Evolutionary conservation across 2,329 filamentous ascomycete species (phyloP).

Genomic region (Apiospora pterosperma): DNA sequence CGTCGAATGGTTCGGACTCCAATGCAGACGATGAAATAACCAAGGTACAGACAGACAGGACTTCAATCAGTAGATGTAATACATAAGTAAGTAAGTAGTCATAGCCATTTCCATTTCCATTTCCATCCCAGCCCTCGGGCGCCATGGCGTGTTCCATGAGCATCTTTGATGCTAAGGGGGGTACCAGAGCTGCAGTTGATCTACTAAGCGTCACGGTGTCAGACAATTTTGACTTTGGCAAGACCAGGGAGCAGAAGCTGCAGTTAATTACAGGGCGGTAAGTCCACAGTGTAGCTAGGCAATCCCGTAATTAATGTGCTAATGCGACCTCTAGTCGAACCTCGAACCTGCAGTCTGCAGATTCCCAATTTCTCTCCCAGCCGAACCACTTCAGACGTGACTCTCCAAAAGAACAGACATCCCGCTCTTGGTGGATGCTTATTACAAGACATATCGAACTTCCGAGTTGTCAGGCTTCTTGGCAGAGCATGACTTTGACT

Average conservation of each 20-base stretch:
- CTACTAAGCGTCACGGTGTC: constrained; percentile 1
- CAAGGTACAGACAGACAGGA: neutral
- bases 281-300: neutral
- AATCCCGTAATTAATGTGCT: neutral
- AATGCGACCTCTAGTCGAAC: neutral
- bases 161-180: neutral
- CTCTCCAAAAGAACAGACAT: neutral
- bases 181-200: neutral
- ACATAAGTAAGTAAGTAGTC: no score
- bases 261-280: neutral
- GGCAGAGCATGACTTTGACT: neutral
- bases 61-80: neutral
- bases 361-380: neutral
- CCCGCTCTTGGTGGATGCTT: neutral
- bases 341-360: neutral
- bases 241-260: neutral
- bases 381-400: neutral
- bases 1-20: neutral
- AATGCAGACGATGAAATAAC: neutral
- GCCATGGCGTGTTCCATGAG: neutral
- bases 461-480: neutral
- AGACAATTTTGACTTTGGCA: constrained; percentile 3
- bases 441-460: neutral
- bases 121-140: constrained; percentile 1
- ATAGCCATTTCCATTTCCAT: constrained; percentile 1